Base-by-base conservation (phyloP, 331 rosid species). In the Dryas integrifolia region DNA sequence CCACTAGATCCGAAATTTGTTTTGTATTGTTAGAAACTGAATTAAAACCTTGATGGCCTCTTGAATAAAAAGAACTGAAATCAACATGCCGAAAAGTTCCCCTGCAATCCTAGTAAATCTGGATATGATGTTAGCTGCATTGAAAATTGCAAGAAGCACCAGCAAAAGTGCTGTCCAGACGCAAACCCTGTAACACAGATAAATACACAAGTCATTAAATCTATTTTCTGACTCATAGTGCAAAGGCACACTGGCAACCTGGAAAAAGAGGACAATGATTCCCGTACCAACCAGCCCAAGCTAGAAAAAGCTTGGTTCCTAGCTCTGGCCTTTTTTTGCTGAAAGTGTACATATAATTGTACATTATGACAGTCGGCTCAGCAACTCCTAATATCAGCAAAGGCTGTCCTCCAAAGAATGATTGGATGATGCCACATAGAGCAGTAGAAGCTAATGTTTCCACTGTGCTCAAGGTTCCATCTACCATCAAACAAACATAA, bases 301-400 rank as follows among this genome's bases (percentile, higher is more conserved):
- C 84, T 47, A 89, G 77, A 84, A 70, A 91, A 65, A 94, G 83
- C 72, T 80, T 41, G 66, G 72, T 15, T 55, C 98, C 98, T 26
- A 94, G 72, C 53, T 83, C 84, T 7, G 97, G 91, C 41, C 80
- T 82, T 21, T 65, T 74, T 70, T 78, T 77, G 81, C 91, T 76
- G 84, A 91, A 88, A 57, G 11, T 74, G 83, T 86, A 91, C 69
- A 94, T 69, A 52, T 89, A 89, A 71, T 70, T 87, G 76, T 91
- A 94, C 98, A 94, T 94, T 74, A 94, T 91, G 68, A 94, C 91
- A 18, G 98, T 94, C 24, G 98, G 98, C 76, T 94, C 98, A 38
- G 98, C 98, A 77, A 94, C 98, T 73, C 98, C 98, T 73, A 94
- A 63, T 70, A 94, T 82, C 87, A 94, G 82, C 90, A 94, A 81